These are phyloP conservation scores for Trichoderma breve DNA, from an alignment of 2,329 filamentous ascomycete species.

Conservation along the genomic window DNA sequence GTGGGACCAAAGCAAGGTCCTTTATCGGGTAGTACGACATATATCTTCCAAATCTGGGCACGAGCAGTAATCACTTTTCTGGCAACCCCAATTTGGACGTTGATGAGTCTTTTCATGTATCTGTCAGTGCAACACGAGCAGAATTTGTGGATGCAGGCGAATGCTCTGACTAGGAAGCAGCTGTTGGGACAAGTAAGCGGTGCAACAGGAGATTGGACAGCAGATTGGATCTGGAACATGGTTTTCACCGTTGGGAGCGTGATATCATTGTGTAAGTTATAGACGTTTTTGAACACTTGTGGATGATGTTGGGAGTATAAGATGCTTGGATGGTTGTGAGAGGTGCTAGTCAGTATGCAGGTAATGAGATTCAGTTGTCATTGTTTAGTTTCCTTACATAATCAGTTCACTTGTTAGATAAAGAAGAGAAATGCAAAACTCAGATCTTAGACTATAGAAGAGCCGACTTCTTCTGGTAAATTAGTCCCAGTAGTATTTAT, in stretches of 20 bases:
- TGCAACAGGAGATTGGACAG: not conserved
- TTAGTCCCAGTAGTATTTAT: not conserved
- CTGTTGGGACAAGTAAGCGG: conserved; percentile 25
- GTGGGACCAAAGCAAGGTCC: not conserved
- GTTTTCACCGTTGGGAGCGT: not conserved
- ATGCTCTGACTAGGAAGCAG: conserved; percentile 32
- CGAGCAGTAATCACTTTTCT: conserved; percentile 7
- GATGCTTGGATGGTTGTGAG: not conserved
- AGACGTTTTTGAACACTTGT: not conserved
- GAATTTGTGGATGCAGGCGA: conserved; percentile 33
- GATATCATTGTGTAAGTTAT: not conserved
- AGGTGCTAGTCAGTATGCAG: not conserved
- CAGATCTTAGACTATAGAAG: not conserved
- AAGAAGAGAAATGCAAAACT: not conserved
- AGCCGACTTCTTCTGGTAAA: not conserved
- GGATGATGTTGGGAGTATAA: not conserved
- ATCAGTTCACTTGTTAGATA: not conserved
- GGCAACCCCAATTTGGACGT: conserved; percentile 18
- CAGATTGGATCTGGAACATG: not conserved
- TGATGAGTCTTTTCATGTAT: conserved; percentile 22
- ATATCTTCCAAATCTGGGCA: not conserved
- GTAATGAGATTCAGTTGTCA: not conserved
- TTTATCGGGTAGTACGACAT: too few species aligned
- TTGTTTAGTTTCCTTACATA: not conserved
- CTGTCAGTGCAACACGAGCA: conserved; percentile 24